A percentile compares a stretch with the other conserved stretches of the same genome.
Evolutionary conservation across 768 basidiomycete species (phyloP).

Genomic region (Termitomyces sp.): DNA sequence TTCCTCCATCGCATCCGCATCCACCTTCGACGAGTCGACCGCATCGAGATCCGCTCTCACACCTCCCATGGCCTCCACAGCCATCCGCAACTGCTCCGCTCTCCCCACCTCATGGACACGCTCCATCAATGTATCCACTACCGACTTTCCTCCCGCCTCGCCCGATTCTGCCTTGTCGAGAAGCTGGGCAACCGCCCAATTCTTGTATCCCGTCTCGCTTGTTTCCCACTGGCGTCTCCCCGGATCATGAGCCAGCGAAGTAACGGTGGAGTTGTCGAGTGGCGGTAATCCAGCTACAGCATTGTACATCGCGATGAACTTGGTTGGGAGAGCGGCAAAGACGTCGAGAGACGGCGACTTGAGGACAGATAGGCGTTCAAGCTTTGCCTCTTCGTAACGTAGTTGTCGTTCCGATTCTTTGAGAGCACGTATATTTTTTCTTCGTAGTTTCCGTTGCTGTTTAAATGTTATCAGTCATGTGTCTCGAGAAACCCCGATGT

Average conservation of each 20-base stretch:
- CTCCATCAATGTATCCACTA: slow-evolving; percentile 19
- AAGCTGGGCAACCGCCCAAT: slow-evolving; percentile 69
- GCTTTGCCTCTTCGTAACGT: slow-evolving; percentile 40
- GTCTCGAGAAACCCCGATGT: neutral
- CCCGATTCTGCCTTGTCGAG: slow-evolving; percentile 28
- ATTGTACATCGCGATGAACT: slow-evolving; percentile 42
- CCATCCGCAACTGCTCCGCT: slow-evolving; percentile 22
- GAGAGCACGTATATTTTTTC: slow-evolving; percentile 51
- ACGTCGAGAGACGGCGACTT: slow-evolving; percentile 32
- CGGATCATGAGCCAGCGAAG: slow-evolving; percentile 43
- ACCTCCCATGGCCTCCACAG: neutral
- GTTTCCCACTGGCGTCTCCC: slow-evolving; percentile 80
- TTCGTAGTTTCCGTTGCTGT: slow-evolving; percentile 67
- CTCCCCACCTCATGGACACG: slow-evolving; percentile 21
- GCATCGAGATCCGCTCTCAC: neutral
- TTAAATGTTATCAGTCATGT: neutral
- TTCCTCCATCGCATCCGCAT: neutral
- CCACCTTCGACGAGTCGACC: neutral
- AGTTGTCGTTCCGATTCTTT: slow-evolving; percentile 43
- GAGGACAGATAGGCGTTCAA: slow-evolving; percentile 42
- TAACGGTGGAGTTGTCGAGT: slow-evolving; percentile 33
- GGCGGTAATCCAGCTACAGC: slow-evolving; percentile 47
- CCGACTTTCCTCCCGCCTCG: slow-evolving; percentile 17
- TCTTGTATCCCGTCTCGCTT: slow-evolving; percentile 67
- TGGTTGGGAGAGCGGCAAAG: slow-evolving; percentile 35